Evolutionary conservation across 1,139 yeast species (phyloP).

Genomic region (Candida tetrigidarum): DNA sequence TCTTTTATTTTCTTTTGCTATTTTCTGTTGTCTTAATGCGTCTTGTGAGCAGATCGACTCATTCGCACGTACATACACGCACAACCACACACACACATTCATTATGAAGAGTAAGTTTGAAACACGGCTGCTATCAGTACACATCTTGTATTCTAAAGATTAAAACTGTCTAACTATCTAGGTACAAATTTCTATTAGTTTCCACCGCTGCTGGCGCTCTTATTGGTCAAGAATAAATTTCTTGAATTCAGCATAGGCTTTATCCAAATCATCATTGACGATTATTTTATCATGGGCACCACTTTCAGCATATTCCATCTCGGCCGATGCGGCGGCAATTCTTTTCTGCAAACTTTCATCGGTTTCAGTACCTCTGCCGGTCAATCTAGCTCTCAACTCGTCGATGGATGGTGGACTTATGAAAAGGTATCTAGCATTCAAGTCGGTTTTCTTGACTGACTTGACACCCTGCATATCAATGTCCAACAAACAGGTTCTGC

Average conservation of each 20-base stretch:
- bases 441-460: slow-evolving; percentile 78
- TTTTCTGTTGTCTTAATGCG: neutral
- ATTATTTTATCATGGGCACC: slow-evolving; percentile 92
- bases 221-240: slow-evolving; percentile 60
- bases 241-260: slow-evolving; percentile 81
- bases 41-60: slow-evolving; percentile 1
- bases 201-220: no score
- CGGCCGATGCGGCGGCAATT: slow-evolving; percentile 83
- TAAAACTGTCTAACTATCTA: neutral
- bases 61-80: no score
- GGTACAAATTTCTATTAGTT: neutral
- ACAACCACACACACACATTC: no score
- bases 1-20: neutral
- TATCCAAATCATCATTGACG: slow-evolving; percentile 90
- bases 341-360: slow-evolving; percentile 82
- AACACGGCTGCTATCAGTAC: no score
- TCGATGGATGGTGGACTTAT: slow-evolving; percentile 93
- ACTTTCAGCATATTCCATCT: slow-evolving; percentile 83
- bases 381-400: slow-evolving; percentile 70
- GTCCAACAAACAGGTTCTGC: slow-evolving; percentile 85
- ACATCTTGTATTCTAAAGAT: neutral
- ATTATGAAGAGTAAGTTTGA: no score
- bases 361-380: slow-evolving; percentile 94
- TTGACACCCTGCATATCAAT: slow-evolving; percentile 99
- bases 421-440: slow-evolving; percentile 85